Evolutionary conservation across 495 filamentous ascomycete species (phyloP).

Genomic region (Chlorociboria aeruginascens): DNA sequence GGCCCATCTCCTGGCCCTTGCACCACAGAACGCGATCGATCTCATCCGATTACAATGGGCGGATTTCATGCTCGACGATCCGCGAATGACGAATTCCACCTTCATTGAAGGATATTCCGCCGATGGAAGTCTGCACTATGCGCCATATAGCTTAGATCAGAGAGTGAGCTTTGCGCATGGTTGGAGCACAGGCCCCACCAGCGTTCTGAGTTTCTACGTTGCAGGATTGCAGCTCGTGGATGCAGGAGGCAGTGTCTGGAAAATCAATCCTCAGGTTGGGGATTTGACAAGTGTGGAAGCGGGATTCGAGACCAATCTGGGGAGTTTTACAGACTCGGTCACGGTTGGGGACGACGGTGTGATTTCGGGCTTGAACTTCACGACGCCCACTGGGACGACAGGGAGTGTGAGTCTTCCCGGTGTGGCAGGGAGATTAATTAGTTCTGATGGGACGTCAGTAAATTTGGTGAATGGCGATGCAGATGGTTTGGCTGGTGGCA

Average conservation of each 20-base stretch:
- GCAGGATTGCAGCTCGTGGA: conserved; percentile 41
- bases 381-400: no score
- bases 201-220: conserved; percentile 40
- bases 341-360: no score
- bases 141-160: conserved; percentile 39
- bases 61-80: conserved; percentile 31
- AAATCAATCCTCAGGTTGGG: conserved; percentile 41
- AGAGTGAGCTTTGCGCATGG: conserved; percentile 42
- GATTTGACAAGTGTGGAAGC: conserved; percentile 41
- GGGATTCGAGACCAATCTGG: conserved; percentile 43
- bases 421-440: no score
- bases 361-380: no score
- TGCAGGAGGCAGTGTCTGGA: conserved; percentile 38
- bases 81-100: conserved; percentile 48
- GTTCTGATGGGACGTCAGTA: no score
- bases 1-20: conserved; percentile 39
- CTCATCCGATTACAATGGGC: conserved; percentile 45
- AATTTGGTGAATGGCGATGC: no score
- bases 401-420: no score
- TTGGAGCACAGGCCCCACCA: conserved; percentile 48
- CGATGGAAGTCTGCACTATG: conserved; percentile 46
- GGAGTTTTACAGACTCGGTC: conserved; percentile 26
- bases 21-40: conserved; percentile 37
- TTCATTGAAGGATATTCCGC: conserved; percentile 48
- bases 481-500: no score